phyloP scores from a whole-genome alignment of 108 stramenopile species.

The Cafeteria roenbergensis region DNA sequence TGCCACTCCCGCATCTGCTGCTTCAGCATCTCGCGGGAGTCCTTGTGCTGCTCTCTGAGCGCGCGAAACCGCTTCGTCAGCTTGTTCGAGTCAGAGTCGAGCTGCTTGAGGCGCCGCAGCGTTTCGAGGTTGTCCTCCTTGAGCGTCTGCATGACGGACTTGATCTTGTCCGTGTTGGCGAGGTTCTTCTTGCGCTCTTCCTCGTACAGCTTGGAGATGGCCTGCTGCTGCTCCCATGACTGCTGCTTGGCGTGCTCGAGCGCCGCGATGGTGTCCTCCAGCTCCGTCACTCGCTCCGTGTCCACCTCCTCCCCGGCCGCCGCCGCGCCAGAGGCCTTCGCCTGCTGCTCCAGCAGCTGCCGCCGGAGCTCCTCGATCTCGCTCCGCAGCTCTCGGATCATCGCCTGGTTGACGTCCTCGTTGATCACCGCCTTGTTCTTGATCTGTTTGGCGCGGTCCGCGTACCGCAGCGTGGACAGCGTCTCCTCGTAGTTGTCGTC shows the following conservation, averaged over 20 bases:
- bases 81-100: conserved; percentile 24
- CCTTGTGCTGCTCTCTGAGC: conserved; percentile 29
- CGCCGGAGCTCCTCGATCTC: conserved; percentile 37
- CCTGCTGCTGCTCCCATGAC: conserved; percentile 43
- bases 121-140: conserved; percentile 38
- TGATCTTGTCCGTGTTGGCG: conserved; percentile 22
- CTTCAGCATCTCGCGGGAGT: conserved; percentile 27
- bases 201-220: conserved; percentile 31
- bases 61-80: conserved; percentile 24
- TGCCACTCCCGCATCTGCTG: conserved; percentile 30
- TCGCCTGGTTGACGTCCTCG: conserved; percentile 45
- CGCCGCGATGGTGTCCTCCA: conserved; percentile 21
- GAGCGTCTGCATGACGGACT: conserved; percentile 23
- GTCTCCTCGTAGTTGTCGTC: conserved; percentile 54
- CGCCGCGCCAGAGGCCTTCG: conserved; percentile 11
- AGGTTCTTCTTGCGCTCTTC: conserved; percentile 42
- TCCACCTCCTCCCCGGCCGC: conserved; percentile 9
- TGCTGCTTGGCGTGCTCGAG: conserved; percentile 28
- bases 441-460: conserved; percentile 46
- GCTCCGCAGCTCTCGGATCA: conserved; percentile 44
- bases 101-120: conserved; percentile 40
- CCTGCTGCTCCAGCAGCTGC: conserved; percentile 21
- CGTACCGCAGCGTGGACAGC: conserved; percentile 46
- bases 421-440: conserved; percentile 40
- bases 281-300: conserved; percentile 2